Base-by-base conservation (phyloP, 768 basidiomycete genomes). In the Kwoniella pini region DNA sequence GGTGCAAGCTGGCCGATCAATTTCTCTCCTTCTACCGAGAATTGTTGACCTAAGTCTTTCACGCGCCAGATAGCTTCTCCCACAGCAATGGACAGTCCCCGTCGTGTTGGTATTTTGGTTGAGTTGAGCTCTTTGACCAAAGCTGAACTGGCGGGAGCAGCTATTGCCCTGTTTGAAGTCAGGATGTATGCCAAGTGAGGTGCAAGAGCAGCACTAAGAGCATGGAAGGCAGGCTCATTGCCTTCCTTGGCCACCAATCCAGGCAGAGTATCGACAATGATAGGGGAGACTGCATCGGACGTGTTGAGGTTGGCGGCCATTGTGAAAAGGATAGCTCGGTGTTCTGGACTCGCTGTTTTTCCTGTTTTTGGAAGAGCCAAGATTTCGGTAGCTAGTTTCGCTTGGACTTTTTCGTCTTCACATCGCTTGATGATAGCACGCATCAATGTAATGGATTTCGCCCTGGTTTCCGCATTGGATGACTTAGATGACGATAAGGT, bases 271-370 rank as follows among this genome's bases (percentile, higher is more conserved):
- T 70, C 75, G 33, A 81, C 76, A n/a, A 83, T 65, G 27, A 82
- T 72, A 43, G 82, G 69, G 0, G 91, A 84, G 0, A 86, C 78
- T 0, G 77, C 61, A 2, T 80, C 66, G 4, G 84, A 84, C 2
- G 87, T 81, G 0, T 80, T 77, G 1, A 92, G 63, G 51, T 72
- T 72, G 1, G 82, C 79, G 1, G 92, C 82, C 86, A 98, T 91
- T 0, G 85, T 82, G 79, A 91, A 94, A 9, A 98, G 81, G 0
- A 88, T 82, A 4, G 86, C 76, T 17, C 94, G 86, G 74, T 98
- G 92, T 57, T 95, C 95, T 1, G 89, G 84, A 1, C 91, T 91
- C 0, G 87, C 80, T 0, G 92, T 90, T 81, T 96, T 99, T 21
- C 91, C 89, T 0, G 86, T 77, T 68, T 88, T 87, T 1, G 91